Conservation (phyloP, 257 asterid genomes). For the Solanum clarkiae region DNA sequence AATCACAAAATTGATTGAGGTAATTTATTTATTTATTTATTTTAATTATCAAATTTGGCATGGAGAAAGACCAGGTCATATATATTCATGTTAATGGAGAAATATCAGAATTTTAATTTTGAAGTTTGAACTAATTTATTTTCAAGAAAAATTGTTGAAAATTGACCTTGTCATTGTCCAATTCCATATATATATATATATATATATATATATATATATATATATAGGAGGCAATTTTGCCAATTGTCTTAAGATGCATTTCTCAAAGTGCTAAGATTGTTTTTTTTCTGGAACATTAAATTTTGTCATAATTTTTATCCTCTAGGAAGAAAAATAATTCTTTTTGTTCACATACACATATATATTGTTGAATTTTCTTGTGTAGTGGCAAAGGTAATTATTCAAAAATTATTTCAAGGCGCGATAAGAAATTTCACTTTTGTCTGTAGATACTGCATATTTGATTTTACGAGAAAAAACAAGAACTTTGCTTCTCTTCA, state of each 20-base stretch:
- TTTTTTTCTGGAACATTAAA: background rate
- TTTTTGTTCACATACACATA: background rate
- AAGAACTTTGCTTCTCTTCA: background rate
- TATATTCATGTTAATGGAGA: background rate
- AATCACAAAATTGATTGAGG: background rate
- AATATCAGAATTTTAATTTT: background rate
- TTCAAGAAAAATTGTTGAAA: background rate
- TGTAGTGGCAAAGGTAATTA: background rate
- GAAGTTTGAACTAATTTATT: background rate
- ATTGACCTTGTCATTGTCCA: background rate
- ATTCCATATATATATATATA: background rate
- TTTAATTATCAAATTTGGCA: background rate
- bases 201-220: too few species aligned
- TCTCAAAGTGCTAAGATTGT: background rate
- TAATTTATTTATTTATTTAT: background rate
- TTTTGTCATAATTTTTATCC: too few species aligned
- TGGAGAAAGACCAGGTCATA: background rate
- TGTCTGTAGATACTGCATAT: background rate
- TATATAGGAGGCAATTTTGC: background rate
- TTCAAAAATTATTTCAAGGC: background rate
- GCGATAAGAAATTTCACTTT: background rate
- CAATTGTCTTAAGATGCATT: background rate
- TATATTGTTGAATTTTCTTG: background rate
- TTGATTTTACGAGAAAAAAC: background rate
- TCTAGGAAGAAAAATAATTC: too few species aligned